Base-by-base conservation (phyloP, 1,284 basidiomycete genomes). In the Marasmius fiardii region DNA sequence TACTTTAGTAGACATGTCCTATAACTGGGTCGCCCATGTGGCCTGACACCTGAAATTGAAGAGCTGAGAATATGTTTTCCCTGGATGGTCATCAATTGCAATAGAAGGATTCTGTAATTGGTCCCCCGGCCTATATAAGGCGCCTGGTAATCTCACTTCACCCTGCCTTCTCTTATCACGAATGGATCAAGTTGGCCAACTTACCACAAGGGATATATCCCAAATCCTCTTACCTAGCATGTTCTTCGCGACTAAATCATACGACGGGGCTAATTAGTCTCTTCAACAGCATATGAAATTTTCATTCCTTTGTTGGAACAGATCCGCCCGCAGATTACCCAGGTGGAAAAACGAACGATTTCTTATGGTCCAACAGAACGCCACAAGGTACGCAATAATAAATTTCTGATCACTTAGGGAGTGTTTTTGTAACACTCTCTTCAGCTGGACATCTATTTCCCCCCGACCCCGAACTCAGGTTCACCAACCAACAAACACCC, bases 401-500 rank as follows among this genome's bases (percentile, higher is more conserved):
- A 4, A 31, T 31, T 31, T 31, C 28, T 31, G 28, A 10, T n/a
- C n/a, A n/a, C n/a, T n/a, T n/a, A n/a, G n/a, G n/a, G n/a, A n/a
- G n/a, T n/a, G n/a, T n/a, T n/a, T n/a, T n/a, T n/a, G n/a, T n/a
- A n/a, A n/a, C n/a, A n/a, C n/a, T 20, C 31, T 7, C 18, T 28
- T 2, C 34, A 82, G 79, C 69, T 83, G 14, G 81, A 83, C 56
- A 72, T 85, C 0, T 86, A 85, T 63, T 84, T 82, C 62, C 85
- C 85, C 20, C 43, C 11, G 0, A 58, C 71, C n/a, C n/a, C n/a
- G 1, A 56, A 61, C 0, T 10, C 28, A 31, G 34, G 64, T 2
- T 57, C 67, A 0, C 56, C 58, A 14, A 59, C 63, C 3, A 68
- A 63, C 4, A 76, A 74, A 56, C 71, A 74, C 0, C 82, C 82